Evolutionary conservation across 495 filamentous ascomycete genomes (phyloP), one percentile per base, ranked within the genome.

Genomic region (Penicillium waksmanii): DNA sequence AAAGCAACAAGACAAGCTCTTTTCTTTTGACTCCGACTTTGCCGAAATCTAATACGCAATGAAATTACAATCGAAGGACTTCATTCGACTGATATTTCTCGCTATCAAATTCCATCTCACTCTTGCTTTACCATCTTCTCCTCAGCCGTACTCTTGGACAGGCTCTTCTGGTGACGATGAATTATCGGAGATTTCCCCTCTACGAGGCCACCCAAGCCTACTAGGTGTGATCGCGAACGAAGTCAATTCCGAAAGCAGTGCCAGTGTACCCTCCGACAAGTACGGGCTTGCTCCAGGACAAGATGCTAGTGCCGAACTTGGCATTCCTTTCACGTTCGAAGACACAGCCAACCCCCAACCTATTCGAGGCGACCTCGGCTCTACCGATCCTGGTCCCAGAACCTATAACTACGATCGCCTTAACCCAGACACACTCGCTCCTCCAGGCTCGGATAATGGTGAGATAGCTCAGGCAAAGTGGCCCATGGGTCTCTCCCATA

Each of bases 351-450:
- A 51, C 35, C 55, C 55, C 33, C 55, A 57, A 25, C 55, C 55
- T 3, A 51, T 57, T 17, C 55, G 55, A 31, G 55, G 55, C 12
- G 55, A 57, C 21, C 55, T 57, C 17, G 55, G 55, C 8, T 40
- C 46, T n/a, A 57, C 55, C n/a, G 55, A 51, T 19, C 12, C 55
- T 8, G 55, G 55, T 11, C 44, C 55, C 10, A 46, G 55, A 19
- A 57, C 55, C 36, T 57, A 50, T 17, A 48, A 31, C 18, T 57
- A 57, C 12, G 55, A 57, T 27, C 55, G 55, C 31, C 46, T 57
- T 5, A 57, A 57, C 10, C 55, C 55, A 5, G 44, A 47, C 31
- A 51, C 55, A 8, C 49, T 57, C 13, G 55, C 55, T 17, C 55
- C 55, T 13, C 55, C 55, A 42, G 55, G 18, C 15, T 51, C 55